Evolutionary conservation across 495 filamentous ascomycete genomes (phyloP).

Genomic region (Podospora fimiseda): DNA sequence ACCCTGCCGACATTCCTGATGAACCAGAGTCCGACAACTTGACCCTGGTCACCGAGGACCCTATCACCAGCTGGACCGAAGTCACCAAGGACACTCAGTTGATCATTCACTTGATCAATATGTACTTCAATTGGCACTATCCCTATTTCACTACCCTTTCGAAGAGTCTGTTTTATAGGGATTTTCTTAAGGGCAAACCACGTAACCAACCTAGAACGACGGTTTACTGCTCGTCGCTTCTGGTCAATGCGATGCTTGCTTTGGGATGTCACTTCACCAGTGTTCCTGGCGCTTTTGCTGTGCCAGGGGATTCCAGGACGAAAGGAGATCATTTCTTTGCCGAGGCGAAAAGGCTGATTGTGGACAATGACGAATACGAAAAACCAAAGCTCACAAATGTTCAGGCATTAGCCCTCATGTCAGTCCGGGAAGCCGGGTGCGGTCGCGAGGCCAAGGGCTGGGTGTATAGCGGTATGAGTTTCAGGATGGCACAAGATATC

Average conservation of each 20-base stretch:
- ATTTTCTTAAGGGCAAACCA: constrained; percentile 64
- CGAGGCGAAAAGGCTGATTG: constrained; percentile 83
- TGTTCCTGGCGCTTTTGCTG: constrained; percentile 59
- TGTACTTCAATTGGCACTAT: constrained; percentile 99
- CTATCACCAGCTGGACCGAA: constrained; percentile 76
- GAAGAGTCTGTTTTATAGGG: constrained; percentile 80
- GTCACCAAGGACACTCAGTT: constrained; percentile 76
- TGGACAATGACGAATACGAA: constrained; percentile 90
- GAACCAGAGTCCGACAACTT: constrained; percentile 47
- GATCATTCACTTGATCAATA: constrained; percentile 81
- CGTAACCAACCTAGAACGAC: constrained; percentile 39
- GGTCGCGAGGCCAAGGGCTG: constrained; percentile 92
- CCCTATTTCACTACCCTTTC: constrained; percentile 92
- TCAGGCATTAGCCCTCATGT: constrained; percentile 92
- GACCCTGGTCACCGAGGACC: constrained; percentile 47
- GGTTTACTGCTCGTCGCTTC: constrained; percentile 77
- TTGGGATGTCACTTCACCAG: constrained; percentile 95
- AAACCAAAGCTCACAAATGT: constrained; percentile 88
- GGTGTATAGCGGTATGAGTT: constrained; percentile 98
- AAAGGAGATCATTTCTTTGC: constrained; percentile 96
- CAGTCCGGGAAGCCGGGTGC: constrained; percentile 91
- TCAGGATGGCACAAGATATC: constrained; percentile 95
- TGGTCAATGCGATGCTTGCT: constrained; percentile 95
- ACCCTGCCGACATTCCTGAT: constrained; percentile 42
- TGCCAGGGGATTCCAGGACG: constrained; percentile 67